Percentiles rank a stretch among this genome's conserved stretches.
Conservation (phyloP, 306 rosid species). For the Oemleria cerasiformis region DNA sequence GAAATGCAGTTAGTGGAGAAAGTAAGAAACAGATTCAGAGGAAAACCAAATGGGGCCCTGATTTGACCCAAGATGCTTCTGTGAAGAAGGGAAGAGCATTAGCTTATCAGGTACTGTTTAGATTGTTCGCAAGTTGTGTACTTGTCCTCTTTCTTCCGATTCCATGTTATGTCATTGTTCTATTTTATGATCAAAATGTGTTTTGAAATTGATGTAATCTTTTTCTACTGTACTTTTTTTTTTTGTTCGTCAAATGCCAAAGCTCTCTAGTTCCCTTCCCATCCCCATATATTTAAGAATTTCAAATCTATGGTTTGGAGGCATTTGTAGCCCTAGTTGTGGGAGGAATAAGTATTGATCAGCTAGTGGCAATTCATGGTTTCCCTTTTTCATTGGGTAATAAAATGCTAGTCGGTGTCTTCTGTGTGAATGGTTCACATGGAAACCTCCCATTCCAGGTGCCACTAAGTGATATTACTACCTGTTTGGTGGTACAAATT, state of each 20-base stretch:
- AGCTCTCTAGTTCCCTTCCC: background rate
- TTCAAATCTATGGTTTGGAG: background rate
- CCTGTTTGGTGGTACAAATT: constrained; percentile 51
- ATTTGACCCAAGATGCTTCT: constrained; percentile 59
- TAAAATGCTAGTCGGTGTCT: constrained; percentile 31
- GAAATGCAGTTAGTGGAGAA: constrained; percentile 50
- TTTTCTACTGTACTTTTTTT: constrained; percentile 3
- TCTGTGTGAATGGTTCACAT: constrained; percentile 44
- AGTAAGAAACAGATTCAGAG: constrained; percentile 54
- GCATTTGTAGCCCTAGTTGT: constrained; percentile 18
- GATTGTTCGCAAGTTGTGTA: constrained; percentile 24
- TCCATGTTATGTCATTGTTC: background rate
- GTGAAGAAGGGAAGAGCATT: constrained; percentile 70
- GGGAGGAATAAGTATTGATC: constrained; percentile 27
- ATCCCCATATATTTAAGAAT: background rate
- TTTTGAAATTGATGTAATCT: background rate
- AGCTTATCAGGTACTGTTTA: constrained; percentile 74
- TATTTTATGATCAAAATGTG: background rate
- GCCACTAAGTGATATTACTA: constrained; percentile 56
- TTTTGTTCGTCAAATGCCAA: background rate
- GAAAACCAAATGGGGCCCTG: constrained; percentile 86
- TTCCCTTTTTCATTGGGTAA: constrained; percentile 34
- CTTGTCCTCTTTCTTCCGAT: background rate
- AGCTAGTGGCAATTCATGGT: constrained; percentile 30
- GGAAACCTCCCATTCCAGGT: constrained; percentile 43